Evolutionary conservation across 805 yeast species (phyloP).

Genomic region (Ogataea polymorpha): DNA sequence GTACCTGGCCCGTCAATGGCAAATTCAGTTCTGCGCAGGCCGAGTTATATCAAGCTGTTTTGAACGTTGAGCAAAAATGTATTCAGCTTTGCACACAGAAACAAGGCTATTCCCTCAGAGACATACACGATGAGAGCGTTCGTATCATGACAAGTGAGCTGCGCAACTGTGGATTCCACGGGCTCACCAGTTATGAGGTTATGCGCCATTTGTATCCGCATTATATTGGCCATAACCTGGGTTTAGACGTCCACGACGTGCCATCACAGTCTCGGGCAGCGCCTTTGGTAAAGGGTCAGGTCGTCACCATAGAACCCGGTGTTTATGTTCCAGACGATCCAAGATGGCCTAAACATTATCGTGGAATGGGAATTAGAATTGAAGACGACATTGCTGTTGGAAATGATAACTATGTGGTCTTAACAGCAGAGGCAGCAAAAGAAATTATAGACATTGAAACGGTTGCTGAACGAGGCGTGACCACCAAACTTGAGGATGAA

Average conservation of each 20-base stretch:
- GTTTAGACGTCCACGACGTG: conserved; percentile 85
- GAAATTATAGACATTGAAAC: conserved; percentile 80
- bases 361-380: conserved; percentile 88
- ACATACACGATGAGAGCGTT: conserved; percentile 71
- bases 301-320: conserved; percentile 94
- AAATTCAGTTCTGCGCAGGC: conserved; percentile 72
- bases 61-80: conserved; percentile 76
- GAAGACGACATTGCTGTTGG: conserved; percentile 93
- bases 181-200: conserved; percentile 49
- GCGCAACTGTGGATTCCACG: conserved; percentile 65
- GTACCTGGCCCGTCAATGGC: conserved; percentile 92
- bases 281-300: conserved; percentile 64
- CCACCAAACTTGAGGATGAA: conserved; percentile 43
- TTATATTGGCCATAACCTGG: conserved; percentile 92
- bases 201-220: conserved; percentile 77
- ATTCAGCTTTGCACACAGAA: conserved; percentile 63
- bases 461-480: conserved; percentile 57
- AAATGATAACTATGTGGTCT: conserved; percentile 44
- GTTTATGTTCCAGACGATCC: conserved; percentile 77
- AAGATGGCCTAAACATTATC: conserved; percentile 73
- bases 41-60: conserved; percentile 85
- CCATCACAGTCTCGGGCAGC: conserved; percentile 60
- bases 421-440: conserved; percentile 83
- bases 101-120: conserved; percentile 57
- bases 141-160: conserved; percentile 58